Evolutionary conservation across 768 basidiomycete genomes (phyloP), one percentile per base, ranked within the genome.

Genomic region (Rhodotorula paludigena): DNA sequence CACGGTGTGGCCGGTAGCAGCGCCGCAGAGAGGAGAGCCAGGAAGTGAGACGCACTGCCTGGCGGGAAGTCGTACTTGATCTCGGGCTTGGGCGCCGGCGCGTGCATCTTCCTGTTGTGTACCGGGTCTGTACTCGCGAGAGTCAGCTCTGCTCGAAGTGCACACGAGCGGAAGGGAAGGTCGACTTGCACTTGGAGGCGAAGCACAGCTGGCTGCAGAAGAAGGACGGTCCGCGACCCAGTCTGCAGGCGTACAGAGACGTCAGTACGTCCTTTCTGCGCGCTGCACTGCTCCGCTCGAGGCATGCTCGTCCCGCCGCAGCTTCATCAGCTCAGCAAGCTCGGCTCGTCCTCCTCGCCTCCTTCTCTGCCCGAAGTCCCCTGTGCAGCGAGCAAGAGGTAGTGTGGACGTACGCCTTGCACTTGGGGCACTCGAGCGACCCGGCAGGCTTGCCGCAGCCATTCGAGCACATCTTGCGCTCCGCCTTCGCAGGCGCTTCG

Each of bases 141-240:
- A 23, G 33, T 21, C 10, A n/a, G 35, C 14, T 30, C 35, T 20
- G 44, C 35, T 32, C 44, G 12, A 6, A 36, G 18, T 5, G 15
- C 14, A 14, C 5, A 9, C 8, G 54, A 32, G 44, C 23, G 10
- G 18, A 6, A 2, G 47, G n/a, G 20, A 14, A 28, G 35, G 3
- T 9, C 25, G 23, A 60, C 69, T 48, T 21, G 63, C 70, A 71
- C 42, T 71, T 71, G 14, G 39, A 44, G 6, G 33, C 48, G 65
- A 64, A 71, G 63, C 70, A 71, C 5, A 33, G n/a, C 25, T 55
- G 57, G 12, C 33, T 49, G 58, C 70, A 71, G 59, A 71, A 71
- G 42, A 61, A 58, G 18, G 47, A 64, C 52, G n/a, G n/a, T n/a
- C n/a, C n/a, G n/a, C n/a, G n/a, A n/a, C 53, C 55, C 23, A 64